These are phyloP conservation scores for Pythium pyrilobum DNA, from an alignment of 352 stramenopile species.

Conservation along the genomic window DNA sequence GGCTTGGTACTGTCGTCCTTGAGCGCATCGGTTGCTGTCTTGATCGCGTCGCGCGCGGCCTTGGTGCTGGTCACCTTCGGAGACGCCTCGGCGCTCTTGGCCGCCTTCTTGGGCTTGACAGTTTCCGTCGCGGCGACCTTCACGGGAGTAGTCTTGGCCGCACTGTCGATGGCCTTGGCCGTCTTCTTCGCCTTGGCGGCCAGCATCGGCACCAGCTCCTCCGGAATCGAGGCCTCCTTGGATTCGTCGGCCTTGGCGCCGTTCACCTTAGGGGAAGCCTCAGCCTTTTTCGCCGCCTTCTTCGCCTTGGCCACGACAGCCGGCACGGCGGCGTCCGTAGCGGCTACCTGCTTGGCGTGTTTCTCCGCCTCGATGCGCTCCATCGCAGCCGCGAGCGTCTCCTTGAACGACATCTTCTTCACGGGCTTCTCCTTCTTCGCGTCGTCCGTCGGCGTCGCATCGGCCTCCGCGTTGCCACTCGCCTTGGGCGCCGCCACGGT, in stretches of 20 bases:
- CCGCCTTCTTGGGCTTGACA: slow-evolving; percentile 3
- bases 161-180: not conserved
- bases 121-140: no score
- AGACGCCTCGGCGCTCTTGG: slow-evolving; percentile 16
- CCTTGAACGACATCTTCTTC: slow-evolving; percentile 22
- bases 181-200: not conserved
- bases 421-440: slow-evolving; percentile 3
- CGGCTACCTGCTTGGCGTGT: not conserved
- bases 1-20: slow-evolving; percentile 8
- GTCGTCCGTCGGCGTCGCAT: not conserved
- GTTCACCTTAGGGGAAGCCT: not conserved
- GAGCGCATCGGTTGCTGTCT: slow-evolving; percentile 1
- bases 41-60: slow-evolving; percentile 4
- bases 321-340: not conserved
- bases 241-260: not conserved
- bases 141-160: no score
- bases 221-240: no score
- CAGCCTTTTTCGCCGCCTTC: not conserved
- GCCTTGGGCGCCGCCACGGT: no score
- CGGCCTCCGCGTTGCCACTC: not conserved
- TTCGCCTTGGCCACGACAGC: slow-evolving; percentile 1
- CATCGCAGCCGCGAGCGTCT: slow-evolving; percentile 33
- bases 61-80: slow-evolving; percentile 17
- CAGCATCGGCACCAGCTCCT: not conserved
- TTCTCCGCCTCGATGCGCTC: slow-evolving; percentile 36